phyloP scores from a whole-genome alignment of 208 protist genomes.

The Trypanosoma lewisi region DNA sequence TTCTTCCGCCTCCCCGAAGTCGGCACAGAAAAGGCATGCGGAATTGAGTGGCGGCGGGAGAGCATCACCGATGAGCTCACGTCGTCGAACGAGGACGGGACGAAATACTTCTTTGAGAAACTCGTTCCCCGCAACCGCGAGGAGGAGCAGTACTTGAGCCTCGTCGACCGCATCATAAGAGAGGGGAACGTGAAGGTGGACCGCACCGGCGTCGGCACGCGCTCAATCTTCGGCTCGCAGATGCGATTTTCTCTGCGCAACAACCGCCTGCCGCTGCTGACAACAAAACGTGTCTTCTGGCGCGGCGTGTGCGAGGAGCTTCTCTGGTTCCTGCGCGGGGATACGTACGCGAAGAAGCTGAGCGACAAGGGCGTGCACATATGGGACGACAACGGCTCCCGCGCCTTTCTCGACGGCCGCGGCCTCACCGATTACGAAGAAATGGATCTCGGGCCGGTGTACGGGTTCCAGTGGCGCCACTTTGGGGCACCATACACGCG shows the following conservation, averaged over 20 bases:
- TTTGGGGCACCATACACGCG: slow-evolving; percentile 95
- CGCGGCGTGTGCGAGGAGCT: slow-evolving; percentile 96
- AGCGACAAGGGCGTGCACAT: slow-evolving; percentile 94
- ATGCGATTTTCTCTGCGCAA: slow-evolving; percentile 96
- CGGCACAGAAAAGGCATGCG: not conserved
- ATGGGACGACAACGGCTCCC: slow-evolving; percentile 98
- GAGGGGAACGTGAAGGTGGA: slow-evolving; percentile 86
- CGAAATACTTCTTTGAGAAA: slow-evolving; percentile 68
- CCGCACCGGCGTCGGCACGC: slow-evolving; percentile 95
- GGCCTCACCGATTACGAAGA: slow-evolving; percentile 92
- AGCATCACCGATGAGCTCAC: slow-evolving; percentile 26
- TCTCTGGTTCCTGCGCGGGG: slow-evolving; percentile 97
- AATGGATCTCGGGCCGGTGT: slow-evolving; percentile 98
- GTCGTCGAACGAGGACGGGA: slow-evolving; percentile 26
- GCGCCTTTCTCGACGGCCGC: slow-evolving; percentile 94
- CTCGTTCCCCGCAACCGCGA: slow-evolving; percentile 82
- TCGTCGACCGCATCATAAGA: slow-evolving; percentile 81
- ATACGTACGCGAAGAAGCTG: slow-evolving; percentile 93
- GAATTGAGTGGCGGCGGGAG: slow-evolving; percentile 44
- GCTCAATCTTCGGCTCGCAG: slow-evolving; percentile 95
- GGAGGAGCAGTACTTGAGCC: slow-evolving; percentile 92
- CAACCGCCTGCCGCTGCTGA: slow-evolving; percentile 95
- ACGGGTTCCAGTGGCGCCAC: slow-evolving; percentile 99
- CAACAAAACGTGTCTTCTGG: slow-evolving; percentile 99
- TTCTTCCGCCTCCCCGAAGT: slow-evolving; percentile 54